Evolutionary conservation across 2,329 filamentous ascomycete species (phyloP).

Genomic region (Calonectria hongkongensis): DNA sequence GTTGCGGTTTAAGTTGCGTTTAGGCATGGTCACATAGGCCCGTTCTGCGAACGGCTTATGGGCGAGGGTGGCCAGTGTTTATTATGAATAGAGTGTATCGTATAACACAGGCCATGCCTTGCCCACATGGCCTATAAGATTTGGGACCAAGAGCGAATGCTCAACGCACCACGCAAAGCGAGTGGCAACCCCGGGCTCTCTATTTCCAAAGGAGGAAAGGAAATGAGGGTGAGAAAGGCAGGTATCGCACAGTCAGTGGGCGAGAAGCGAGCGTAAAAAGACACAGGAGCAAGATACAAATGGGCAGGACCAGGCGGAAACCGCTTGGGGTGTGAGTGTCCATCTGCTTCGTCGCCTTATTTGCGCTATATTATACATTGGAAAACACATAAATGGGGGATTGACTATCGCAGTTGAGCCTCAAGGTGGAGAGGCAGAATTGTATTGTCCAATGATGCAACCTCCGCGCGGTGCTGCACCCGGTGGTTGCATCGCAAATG

Average conservation of each 20-base stretch:
- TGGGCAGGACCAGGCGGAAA: background rate
- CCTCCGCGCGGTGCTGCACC: background rate
- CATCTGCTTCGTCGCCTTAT: no score
- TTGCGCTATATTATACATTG: conserved; percentile 2
- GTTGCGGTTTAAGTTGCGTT: background rate
- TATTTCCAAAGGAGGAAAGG: background rate
- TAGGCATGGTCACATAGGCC: background rate
- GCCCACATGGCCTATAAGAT: background rate
- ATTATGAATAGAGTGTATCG: background rate
- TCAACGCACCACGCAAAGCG: background rate
- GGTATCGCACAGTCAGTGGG: no score
- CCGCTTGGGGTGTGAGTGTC: no score
- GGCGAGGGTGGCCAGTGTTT: background rate
- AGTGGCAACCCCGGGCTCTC: background rate
- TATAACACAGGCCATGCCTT: background rate
- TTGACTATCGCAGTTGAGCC: background rate
- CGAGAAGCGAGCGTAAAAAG: background rate
- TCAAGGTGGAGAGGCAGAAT: background rate
- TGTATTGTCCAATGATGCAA: background rate
- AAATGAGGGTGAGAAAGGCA: background rate
- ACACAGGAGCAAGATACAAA: background rate
- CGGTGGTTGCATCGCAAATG: background rate
- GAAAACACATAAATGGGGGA: no score
- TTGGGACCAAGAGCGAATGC: no score
- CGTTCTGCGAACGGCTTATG: no score